phyloP scores from a whole-genome alignment of 1,284 basidiomycete genomes.

The Takashimella koratensis region DNA sequence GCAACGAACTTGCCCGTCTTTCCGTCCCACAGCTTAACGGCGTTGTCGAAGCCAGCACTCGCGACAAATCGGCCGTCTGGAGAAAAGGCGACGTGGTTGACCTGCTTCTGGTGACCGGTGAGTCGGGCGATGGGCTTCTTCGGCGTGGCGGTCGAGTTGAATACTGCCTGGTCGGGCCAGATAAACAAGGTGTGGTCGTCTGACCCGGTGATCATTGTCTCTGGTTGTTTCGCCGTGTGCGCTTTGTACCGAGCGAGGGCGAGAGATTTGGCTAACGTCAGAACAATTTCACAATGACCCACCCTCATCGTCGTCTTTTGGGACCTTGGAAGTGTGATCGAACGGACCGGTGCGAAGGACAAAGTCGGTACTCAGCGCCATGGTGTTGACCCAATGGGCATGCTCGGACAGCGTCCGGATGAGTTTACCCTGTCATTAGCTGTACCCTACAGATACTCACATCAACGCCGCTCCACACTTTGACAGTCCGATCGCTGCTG shows the following conservation, averaged over 20 bases:
- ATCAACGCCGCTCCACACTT: constrained; percentile 84
- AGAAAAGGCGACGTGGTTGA: constrained; percentile 92
- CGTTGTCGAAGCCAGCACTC: constrained; percentile 86
- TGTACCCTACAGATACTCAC: constrained; percentile 49
- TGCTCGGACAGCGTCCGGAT: constrained; percentile 80
- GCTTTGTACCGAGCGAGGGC: constrained; percentile 71
- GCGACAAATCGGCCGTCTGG: constrained; percentile 91
- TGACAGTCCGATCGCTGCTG: constrained; percentile 86
- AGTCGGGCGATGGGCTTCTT: constrained; percentile 83
- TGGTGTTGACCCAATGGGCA: constrained; percentile 97
- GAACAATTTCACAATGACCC: constrained; percentile 21
- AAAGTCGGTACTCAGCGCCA: constrained; percentile 93
- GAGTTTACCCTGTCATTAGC: constrained; percentile 52
- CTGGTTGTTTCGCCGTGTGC: constrained; percentile 65
- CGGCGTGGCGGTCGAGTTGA: constrained; percentile 50
- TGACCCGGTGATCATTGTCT: constrained; percentile 86
- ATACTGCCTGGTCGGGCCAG: constrained; percentile 65
- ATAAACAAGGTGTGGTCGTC: constrained; percentile 94
- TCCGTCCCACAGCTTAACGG: constrained; percentile 91
- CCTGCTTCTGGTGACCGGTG: constrained; percentile 92
- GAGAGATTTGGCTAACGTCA: constrained; percentile 61
- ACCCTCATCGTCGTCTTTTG: constrained; percentile 76
- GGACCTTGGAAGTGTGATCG: constrained; percentile 75
- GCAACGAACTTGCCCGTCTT: constrained; percentile 86
- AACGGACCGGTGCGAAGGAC: constrained; percentile 91